Evolutionary conservation across 768 basidiomycete species (phyloP).

Genomic region (Lentinula detonsa): DNA sequence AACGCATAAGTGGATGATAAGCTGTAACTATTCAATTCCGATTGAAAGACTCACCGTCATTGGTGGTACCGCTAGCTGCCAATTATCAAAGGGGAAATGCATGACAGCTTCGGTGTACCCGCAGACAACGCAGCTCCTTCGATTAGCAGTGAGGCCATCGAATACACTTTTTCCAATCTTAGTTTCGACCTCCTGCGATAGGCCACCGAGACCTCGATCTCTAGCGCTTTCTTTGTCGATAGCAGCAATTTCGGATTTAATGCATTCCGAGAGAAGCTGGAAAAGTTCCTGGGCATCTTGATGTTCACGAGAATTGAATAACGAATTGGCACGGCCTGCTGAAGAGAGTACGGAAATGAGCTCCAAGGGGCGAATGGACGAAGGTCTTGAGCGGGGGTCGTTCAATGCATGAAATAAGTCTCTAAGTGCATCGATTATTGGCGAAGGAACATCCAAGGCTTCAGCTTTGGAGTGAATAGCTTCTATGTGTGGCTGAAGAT

Average conservation of each 20-base stretch:
- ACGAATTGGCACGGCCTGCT: slow-evolving; percentile 46
- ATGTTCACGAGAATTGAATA: slow-evolving; percentile 88
- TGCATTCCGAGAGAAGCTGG: slow-evolving; percentile 83
- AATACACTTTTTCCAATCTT: slow-evolving; percentile 64
- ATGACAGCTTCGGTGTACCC: slow-evolving; percentile 93
- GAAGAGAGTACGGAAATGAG: slow-evolving; percentile 68
- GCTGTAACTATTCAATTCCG: background rate
- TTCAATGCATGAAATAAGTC: slow-evolving; percentile 67
- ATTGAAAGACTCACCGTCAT: slow-evolving; percentile 39
- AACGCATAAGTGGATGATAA: slow-evolving; percentile 8
- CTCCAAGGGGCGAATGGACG: slow-evolving; percentile 63
- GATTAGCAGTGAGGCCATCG: slow-evolving; percentile 86
- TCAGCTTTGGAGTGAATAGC: slow-evolving; percentile 72
- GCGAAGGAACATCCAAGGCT: slow-evolving; percentile 74
- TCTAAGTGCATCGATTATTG: slow-evolving; percentile 77
- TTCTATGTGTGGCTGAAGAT: slow-evolving; percentile 77
- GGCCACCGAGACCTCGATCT: slow-evolving; percentile 65
- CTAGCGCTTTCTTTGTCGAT: slow-evolving; percentile 67
- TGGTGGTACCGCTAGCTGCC: slow-evolving; percentile 73
- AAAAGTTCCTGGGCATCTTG: slow-evolving; percentile 99
- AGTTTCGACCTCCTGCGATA: slow-evolving; percentile 25
- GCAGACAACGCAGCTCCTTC: slow-evolving; percentile 82
- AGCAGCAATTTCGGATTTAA: slow-evolving; percentile 77
- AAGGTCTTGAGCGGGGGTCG: slow-evolving; percentile 48
- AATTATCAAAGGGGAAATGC: slow-evolving; percentile 85